Conservation (phyloP, 179 eudicot genomes). For the Corrigiola litoralis region DNA sequence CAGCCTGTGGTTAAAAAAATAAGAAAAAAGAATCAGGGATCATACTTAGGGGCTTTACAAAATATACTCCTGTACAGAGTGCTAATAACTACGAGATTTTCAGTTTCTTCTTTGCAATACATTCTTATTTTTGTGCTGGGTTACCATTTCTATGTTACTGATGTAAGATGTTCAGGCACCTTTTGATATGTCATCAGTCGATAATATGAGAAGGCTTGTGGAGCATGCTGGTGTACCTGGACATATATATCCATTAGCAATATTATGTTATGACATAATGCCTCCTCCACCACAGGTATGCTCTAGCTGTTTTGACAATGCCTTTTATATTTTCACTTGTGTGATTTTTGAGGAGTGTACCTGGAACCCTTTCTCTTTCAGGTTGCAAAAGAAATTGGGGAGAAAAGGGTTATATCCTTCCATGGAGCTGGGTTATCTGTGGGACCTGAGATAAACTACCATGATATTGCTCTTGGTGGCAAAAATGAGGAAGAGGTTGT, state of each 20-base stretch:
- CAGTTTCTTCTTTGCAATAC: conserved; percentile 1
- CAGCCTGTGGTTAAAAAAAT: no score
- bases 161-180: conserved; percentile 66
- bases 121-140: background rate
- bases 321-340: background rate
- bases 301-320: background rate
- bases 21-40: no score
- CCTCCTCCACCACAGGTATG: conserved; percentile 37
- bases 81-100: background rate
- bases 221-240: conserved; percentile 88
- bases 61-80: background rate
- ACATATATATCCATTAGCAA: conserved; percentile 76
- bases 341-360: background rate
- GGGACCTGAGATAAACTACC: conserved; percentile 51
- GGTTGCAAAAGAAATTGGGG: conserved; percentile 98
- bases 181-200: conserved; percentile 80
- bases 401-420: conserved; percentile 69
- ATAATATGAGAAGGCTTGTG: conserved; percentile 90
- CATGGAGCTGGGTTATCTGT: conserved; percentile 84
- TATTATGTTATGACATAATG: conserved; percentile 72
- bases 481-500: conserved; percentile 69
- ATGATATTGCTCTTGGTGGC: conserved; percentile 42
- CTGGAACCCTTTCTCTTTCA: conserved; percentile 21
- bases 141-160: conserved; percentile 32
- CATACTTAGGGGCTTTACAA: no score